These are phyloP conservation scores for Dothideomycetidae sp. DNA, from an alignment of 2,329 filamentous ascomycete genomes.

Conservation along the genomic window DNA sequence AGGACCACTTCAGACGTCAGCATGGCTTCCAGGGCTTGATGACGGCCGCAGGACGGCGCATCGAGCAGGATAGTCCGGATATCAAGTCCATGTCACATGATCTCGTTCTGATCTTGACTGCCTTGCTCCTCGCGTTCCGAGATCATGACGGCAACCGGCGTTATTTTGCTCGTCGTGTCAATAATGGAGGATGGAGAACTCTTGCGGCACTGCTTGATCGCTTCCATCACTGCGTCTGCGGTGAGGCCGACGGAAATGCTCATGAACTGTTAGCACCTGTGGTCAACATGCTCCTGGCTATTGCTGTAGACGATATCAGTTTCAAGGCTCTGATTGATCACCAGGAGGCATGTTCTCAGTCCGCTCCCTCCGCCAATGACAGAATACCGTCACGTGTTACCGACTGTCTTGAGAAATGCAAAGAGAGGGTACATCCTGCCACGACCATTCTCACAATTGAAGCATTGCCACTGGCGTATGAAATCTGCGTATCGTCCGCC, in stretches of 20 bases:
- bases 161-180: slow-evolving; percentile 67
- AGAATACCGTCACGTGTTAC: neutral
- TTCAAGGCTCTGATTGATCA: neutral
- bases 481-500: slow-evolving; percentile 1
- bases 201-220: slow-evolving; percentile 59
- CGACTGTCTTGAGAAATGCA: neutral
- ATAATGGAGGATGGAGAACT: slow-evolving; percentile 63
- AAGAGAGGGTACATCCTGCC: neutral
- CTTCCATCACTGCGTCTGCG: slow-evolving; percentile 7
- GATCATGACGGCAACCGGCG: slow-evolving; percentile 74
- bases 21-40: slow-evolving; percentile 65
- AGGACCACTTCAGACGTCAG: slow-evolving; percentile 72
- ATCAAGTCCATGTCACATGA: slow-evolving; percentile 51
- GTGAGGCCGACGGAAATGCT: neutral
- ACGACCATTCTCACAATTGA: slow-evolving; percentile 1
- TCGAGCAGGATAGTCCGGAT: slow-evolving; percentile 48
- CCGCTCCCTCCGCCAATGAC: neutral
- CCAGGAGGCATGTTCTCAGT: too few species aligned
- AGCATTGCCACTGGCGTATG: slow-evolving; percentile 1
- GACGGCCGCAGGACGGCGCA: slow-evolving; percentile 38
- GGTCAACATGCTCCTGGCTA: neutral
- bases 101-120: slow-evolving; percentile 39
- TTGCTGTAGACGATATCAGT: neutral
- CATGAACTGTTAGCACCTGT: neutral
- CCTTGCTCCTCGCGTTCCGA: slow-evolving; percentile 61